Evolutionary conservation across 768 basidiomycete genomes (phyloP).

Genomic region (Hortiboletus campestris): DNA sequence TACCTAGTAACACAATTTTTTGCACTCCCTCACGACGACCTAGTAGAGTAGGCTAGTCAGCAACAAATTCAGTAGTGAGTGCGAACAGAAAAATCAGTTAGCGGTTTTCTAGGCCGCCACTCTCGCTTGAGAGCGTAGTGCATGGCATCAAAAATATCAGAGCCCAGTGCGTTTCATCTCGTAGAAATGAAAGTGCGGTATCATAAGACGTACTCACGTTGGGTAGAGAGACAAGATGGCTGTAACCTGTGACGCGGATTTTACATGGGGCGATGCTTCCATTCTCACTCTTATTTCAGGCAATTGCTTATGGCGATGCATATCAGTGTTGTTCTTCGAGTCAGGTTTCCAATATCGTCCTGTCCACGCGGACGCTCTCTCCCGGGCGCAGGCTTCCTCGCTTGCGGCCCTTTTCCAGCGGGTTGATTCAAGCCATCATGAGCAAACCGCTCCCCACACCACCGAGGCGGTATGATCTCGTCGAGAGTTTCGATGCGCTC

Average conservation of each 20-base stretch:
- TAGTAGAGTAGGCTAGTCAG: conserved; percentile 9
- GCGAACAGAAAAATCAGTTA: conserved; percentile 40
- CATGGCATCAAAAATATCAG: conserved; percentile 51
- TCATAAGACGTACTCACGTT: neutral
- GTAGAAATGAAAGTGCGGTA: neutral
- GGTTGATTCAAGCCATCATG: conserved; percentile 18
- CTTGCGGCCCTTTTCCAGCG: conserved; percentile 13
- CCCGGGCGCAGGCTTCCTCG: conserved; percentile 7
- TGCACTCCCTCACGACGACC: neutral
- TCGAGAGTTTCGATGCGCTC: conserved; percentile 34
- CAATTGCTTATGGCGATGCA: conserved; percentile 13
- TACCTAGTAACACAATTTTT: neutral
- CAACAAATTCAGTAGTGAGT: neutral
- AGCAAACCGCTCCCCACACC: conserved; percentile 14
- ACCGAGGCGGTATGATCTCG: conserved; percentile 26
- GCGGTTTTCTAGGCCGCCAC: conserved; percentile 70
- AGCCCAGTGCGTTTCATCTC: conserved; percentile 67
- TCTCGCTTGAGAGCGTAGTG: conserved; percentile 44
- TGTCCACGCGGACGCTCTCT: neutral
- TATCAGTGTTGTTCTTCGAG: conserved; percentile 6
- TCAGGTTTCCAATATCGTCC: conserved; percentile 20
- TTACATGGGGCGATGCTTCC: neutral
- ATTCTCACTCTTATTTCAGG: neutral
- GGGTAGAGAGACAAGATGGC: neutral
- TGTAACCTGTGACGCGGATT: neutral